These are phyloP conservation scores for Fusarium nanum DNA, from an alignment of 2,329 filamentous ascomycete species.

Conservation along the genomic window DNA sequence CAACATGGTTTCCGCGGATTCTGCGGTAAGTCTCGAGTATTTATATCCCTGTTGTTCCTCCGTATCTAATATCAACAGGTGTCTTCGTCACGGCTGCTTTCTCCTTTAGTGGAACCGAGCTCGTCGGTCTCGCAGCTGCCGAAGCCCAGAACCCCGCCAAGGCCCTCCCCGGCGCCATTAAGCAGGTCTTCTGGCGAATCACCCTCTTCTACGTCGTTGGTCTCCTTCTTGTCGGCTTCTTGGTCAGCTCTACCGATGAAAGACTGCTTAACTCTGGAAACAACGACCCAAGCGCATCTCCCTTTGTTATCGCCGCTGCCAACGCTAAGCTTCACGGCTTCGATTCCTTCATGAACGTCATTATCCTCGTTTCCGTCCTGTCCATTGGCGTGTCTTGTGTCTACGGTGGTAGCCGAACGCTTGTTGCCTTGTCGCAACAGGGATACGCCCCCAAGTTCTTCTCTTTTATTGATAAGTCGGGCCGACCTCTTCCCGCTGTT, in stretches of 20 bases:
- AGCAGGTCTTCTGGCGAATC: conserved; percentile 76
- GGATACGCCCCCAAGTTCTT: conserved; percentile 69
- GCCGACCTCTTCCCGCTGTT: conserved; percentile 66
- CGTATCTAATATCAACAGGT: conserved; percentile 16
- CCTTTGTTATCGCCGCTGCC: conserved; percentile 68
- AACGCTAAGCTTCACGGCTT: conserved; percentile 64
- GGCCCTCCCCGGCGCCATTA: conserved; percentile 82
- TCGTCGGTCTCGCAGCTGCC: conserved; percentile 79
- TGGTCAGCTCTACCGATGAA: conserved; percentile 59
- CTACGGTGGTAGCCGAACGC: conserved; percentile 69
- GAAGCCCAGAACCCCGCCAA: conserved; percentile 77
- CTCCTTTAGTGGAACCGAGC: conserved; percentile 77
- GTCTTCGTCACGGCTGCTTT: conserved; percentile 75
- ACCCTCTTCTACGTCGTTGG: conserved; percentile 67
- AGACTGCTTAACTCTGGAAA: conserved; percentile 62
- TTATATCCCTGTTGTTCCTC: accelerated
- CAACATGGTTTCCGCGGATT: conserved; percentile 80
- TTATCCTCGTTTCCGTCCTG: conserved; percentile 69
- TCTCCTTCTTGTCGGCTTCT: conserved; percentile 63
- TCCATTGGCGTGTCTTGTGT: conserved; percentile 70
- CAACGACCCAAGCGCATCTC: conserved; percentile 55
- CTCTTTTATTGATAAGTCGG: conserved; percentile 67
- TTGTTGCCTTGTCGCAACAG: conserved; percentile 69
- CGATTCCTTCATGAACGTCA: conserved; percentile 68
- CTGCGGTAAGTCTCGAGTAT: conserved; percentile 62